These are phyloP conservation scores for Fusarium sublunatum DNA, from an alignment of 2,329 filamentous ascomycete genomes.

Conservation along the genomic window DNA sequence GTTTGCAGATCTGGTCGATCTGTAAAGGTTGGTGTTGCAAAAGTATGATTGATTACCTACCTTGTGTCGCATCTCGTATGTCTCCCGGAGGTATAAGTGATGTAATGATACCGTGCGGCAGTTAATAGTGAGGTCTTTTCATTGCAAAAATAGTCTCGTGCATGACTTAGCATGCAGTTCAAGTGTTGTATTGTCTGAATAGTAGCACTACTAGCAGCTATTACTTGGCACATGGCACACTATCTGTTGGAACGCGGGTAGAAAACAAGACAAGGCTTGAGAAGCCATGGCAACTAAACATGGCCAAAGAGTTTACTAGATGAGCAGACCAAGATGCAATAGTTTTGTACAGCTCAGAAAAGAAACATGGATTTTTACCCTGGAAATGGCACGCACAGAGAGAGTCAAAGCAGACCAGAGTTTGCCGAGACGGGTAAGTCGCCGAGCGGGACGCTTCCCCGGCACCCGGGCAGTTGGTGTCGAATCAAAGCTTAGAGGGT, in stretches of 20 bases:
- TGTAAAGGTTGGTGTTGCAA: too few species aligned
- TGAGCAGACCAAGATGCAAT: conserved; percentile 15
- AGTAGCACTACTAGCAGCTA: too few species aligned
- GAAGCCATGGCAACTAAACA: not conserved
- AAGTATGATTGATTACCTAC: too few species aligned
- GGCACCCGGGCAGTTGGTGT: conserved; percentile 34
- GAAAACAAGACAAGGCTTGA: conserved; percentile 9
- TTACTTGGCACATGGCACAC: not conserved
- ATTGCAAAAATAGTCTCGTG: not conserved
- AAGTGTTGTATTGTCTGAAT: too few species aligned
- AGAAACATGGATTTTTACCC: conserved; percentile 9
- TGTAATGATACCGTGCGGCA: not conserved
- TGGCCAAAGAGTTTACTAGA: conserved; percentile 14
- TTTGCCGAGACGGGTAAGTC: conserved; percentile 21
- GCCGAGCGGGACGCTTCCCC: conserved; percentile 35
- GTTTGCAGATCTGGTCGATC: too few species aligned
- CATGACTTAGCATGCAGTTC: not conserved
- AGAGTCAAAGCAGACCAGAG: conserved; percentile 1
- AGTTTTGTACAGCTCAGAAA: not conserved
- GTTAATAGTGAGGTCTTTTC: not conserved
- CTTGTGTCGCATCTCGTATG: too few species aligned
- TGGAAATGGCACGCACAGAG: not conserved
- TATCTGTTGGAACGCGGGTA: conserved; percentile 1
- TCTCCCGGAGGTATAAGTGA: not conserved
- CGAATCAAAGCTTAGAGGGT: conserved; percentile 28